Percentiles rank a stretch among this genome's conserved stretches.
phyloP scores from a whole-genome alignment of 768 basidiomycete genomes.

The Nidularia sp. region DNA sequence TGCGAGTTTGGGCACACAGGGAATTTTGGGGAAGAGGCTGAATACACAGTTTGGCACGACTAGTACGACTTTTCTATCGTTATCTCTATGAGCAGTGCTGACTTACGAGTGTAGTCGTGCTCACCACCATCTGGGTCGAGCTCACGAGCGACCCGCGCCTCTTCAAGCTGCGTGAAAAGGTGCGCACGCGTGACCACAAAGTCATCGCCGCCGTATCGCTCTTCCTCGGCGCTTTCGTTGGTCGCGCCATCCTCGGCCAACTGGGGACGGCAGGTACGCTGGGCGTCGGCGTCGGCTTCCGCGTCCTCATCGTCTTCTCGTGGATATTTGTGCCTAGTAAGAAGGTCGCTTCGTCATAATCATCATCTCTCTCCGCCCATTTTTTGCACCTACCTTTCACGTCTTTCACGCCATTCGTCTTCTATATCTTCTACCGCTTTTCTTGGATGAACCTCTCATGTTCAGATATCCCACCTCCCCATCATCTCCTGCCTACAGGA shows the following conservation, averaged over 20 bases:
- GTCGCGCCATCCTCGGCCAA: slow-evolving; percentile 53
- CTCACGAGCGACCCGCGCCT: slow-evolving; percentile 78
- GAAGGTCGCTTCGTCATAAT: slow-evolving; percentile 4
- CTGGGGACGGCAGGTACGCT: slow-evolving; percentile 62
- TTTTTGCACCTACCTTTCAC: too few species aligned
- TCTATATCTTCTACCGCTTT: too few species aligned
- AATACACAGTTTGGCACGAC: slow-evolving; percentile 79
- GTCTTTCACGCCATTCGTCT: too few species aligned
- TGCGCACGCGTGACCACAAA: slow-evolving; percentile 68
- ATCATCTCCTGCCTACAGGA: too few species aligned
- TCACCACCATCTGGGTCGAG: slow-evolving; percentile 89
- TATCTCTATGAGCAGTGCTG: not conserved
- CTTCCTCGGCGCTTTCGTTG: slow-evolving; percentile 72
- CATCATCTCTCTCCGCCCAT: too few species aligned
- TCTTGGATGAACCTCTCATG: too few species aligned
- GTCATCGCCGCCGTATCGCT: slow-evolving; percentile 61
- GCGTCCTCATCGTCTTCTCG: slow-evolving; percentile 53
- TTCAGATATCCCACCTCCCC: too few species aligned
- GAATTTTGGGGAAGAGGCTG: slow-evolving; percentile 78
- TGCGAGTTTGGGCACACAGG: slow-evolving; percentile 79
- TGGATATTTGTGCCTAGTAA: slow-evolving; percentile 65
- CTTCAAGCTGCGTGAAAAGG: slow-evolving; percentile 48
- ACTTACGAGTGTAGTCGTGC: slow-evolving; percentile 47
- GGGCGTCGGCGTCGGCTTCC: slow-evolving; percentile 62
- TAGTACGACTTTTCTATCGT: slow-evolving; percentile 37